Percentiles rank a stretch among this genome's conserved stretches.
Conservation (phyloP, 306 rosid species). For the Cucurbita moschata region DNA sequence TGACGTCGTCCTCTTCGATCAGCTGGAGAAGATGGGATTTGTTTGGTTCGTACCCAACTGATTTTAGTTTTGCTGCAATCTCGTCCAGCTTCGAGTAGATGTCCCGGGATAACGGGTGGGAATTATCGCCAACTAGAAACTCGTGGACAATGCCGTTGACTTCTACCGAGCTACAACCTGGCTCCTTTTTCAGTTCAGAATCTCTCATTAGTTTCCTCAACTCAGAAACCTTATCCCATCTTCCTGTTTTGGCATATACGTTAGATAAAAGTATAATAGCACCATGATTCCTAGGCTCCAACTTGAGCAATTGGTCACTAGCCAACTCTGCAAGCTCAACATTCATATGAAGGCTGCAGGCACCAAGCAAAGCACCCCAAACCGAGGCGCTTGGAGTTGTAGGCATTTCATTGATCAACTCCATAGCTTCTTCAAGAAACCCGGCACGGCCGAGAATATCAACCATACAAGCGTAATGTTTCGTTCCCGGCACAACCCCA, state of each 20-base stretch:
- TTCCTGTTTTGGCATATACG: slow-evolving; percentile 40
- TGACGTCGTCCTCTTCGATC: slow-evolving; percentile 42
- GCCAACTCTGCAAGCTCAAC: slow-evolving; percentile 44
- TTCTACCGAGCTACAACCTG: slow-evolving; percentile 45
- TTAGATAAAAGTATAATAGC: slow-evolving; percentile 51
- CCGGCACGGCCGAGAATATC: slow-evolving; percentile 49
- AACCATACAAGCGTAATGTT: slow-evolving; percentile 45
- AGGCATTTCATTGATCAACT: slow-evolving; percentile 33
- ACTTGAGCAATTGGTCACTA: slow-evolving; percentile 27
- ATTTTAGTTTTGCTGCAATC: slow-evolving; percentile 30
- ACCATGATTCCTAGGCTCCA: slow-evolving; percentile 48
- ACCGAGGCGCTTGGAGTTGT: slow-evolving; percentile 27
- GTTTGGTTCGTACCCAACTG: slow-evolving; percentile 35
- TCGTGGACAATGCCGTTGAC: slow-evolving; percentile 31
- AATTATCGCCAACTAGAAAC: slow-evolving; percentile 41
- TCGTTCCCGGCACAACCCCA: slow-evolving; percentile 35
- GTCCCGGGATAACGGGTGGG: slow-evolving; percentile 29
- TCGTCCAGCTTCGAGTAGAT: slow-evolving; percentile 46
- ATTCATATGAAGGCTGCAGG: slow-evolving; percentile 37
- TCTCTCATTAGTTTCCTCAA: slow-evolving; percentile 48
- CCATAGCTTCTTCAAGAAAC: slow-evolving; percentile 32
- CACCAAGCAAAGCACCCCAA: slow-evolving; percentile 52
- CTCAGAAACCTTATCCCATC: slow-evolving; percentile 46
- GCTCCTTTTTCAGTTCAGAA: slow-evolving; percentile 40
- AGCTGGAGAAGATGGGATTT: slow-evolving; percentile 35